Base-by-base conservation (phyloP, 129 eudicot genomes). In the Gnaphalium uliginosum region DNA sequence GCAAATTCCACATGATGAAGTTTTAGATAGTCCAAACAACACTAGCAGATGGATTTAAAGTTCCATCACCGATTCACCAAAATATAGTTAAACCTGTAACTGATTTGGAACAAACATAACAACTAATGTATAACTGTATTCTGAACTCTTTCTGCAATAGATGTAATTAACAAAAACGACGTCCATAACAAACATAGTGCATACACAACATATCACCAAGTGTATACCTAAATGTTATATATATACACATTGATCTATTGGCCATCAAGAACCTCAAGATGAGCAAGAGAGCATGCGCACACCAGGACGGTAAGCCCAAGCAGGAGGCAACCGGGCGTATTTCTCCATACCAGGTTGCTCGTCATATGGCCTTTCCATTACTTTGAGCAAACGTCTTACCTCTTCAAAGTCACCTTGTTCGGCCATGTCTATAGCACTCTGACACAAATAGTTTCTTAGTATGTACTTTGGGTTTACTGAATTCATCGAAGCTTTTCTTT, bases 281-380 rank as follows among this genome's bases (percentile, higher is more conserved):
- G 99, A 95, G 81, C 99, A 95, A 11, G 99, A 95, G 53, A 95
- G 94, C 99, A 95, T 95, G 75, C 99, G 72, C 17, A 95, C 99
- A 30, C 99, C 99, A 0, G 99, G 99, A 71, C 99, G 89, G 61
- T 87, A 89, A 25, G 99, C 99, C 99, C 99, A 95, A 0, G 99
- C 99, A 7, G 99, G 99, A 5, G 99, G 99, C 83, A 95, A 82
- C 0, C 94, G 96, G 0, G 97, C 96, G 39, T 95, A 95, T 66
- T 84, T 95, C 63, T 95, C 99, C 99, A 95, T 95, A 50, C 97
- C 99, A 0, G 97, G 97, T 83, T 95, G 97, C 39, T 95, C 99
- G 10, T 95, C 96, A 32, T 78, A 95, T 2, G 99, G 99, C 3
- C 87, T 82, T 77, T 87, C 85, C 85, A 95, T 87, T 27, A 95